Percentiles rank a stretch among this genome's conserved stretches.
phyloP scores from a whole-genome alignment of 805 yeast species.

The Jamesozyma piceae region DNA sequence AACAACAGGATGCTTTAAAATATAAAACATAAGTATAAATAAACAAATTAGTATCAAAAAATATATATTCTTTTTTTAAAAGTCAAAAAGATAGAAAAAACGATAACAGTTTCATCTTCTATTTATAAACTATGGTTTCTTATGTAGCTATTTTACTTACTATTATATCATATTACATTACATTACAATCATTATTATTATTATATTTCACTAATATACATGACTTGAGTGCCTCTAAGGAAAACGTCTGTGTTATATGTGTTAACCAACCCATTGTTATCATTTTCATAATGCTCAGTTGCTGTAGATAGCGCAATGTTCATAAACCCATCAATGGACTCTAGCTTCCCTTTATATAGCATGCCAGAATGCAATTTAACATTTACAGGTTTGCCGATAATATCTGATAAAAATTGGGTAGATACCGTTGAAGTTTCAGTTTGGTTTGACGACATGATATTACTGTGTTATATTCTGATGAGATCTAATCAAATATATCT shows the following conservation, averaged over 20 bases:
- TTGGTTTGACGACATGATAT: background rate
- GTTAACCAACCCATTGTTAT: constrained; percentile 24
- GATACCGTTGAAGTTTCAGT: constrained; percentile 38
- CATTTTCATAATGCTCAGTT: constrained; percentile 42
- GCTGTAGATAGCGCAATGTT: constrained; percentile 80
- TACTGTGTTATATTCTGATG: background rate
- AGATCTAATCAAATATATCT: too few species aligned
- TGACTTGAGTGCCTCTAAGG: constrained; percentile 31
- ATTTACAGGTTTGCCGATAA: constrained; percentile 69
- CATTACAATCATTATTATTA: background rate
- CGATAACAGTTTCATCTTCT: too few species aligned
- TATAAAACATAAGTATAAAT: too few species aligned
- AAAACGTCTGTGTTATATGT: constrained; percentile 28
- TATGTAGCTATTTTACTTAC: too few species aligned
- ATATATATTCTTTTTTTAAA: too few species aligned
- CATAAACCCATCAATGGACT: constrained; percentile 95
- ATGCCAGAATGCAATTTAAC: constrained; percentile 85
- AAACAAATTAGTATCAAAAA: too few species aligned
- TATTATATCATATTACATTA: background rate
- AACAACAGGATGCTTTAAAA: background rate
- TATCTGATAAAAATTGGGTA: constrained; percentile 67
- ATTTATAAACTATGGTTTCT: too few species aligned
- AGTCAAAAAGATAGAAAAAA: too few species aligned
- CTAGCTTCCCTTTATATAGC: constrained; percentile 66
- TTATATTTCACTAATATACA: constrained; percentile 30